Base-by-base conservation (phyloP, 2,329 filamentous ascomycete genomes). In the Sarocladiaceae sp. region DNA sequence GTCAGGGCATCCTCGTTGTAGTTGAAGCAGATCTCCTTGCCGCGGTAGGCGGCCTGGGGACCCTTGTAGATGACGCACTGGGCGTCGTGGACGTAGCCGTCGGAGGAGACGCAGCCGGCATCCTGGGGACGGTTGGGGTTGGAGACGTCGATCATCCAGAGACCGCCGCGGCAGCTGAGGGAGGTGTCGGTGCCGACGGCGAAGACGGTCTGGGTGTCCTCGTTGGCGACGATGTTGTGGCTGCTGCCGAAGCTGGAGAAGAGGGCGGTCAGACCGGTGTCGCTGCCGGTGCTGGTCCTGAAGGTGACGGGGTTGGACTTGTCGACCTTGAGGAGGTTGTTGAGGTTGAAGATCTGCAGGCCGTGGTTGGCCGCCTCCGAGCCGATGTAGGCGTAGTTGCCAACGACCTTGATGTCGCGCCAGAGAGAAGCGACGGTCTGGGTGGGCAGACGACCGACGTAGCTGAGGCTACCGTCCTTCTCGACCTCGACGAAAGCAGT, bases 321-420 rank as follows among this genome's bases (percentile, higher is more conserved):
- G 52, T 72, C 59, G 35, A 76, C 56, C 12, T 59, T 58, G n/a
- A 72, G 55, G 3, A 78, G 64, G 60, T 62, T 79, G 50, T 63
- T 72, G 64, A 81, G 67, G 51, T 83, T 78, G 47, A 83, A 83
- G 55, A 83, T 73, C 58, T 83, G 79, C n/a, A 83, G 67, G 18
- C 75, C 74, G 50, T 82, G 78, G 32, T 61, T 58, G 6, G 56
- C 53, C 1, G 74, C 72, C 50, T 70, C 67, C 16, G 63, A 65
- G 20, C 67, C 66, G 11, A 70, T 66, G 47, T 68, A 54, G 21
- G 55, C 57, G 40, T 58, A 60, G 53, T 63, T 51, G 43, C 58
- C 56, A 47, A 63, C 66, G 2, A 65, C 63, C 21, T 63, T 61
- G 52, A 69, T 68, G 50, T 70, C 67, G 5, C 67, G 61, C 67